phyloP scores from a whole-genome alignment of 2,329 filamentous ascomycete species.

The Aspergillus sp. region DNA sequence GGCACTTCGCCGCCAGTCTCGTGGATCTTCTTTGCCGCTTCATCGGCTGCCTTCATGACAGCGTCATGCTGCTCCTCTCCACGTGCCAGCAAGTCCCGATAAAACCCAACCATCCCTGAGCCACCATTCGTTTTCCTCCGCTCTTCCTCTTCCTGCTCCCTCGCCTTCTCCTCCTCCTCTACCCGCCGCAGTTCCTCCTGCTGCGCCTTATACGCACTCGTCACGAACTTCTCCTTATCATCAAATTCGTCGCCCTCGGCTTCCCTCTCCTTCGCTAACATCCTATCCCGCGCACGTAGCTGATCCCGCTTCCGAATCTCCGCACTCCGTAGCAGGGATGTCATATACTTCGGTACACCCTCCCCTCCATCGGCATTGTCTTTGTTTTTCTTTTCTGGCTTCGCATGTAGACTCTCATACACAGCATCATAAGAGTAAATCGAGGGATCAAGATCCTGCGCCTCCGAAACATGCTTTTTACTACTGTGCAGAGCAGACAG shows the following conservation, averaged over 20 bases:
- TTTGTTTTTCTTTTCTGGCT: constrained; percentile 30
- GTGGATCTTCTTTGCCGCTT: constrained; percentile 37
- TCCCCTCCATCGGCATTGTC: constrained; percentile 21
- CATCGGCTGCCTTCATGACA: constrained; percentile 55
- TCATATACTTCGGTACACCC: constrained; percentile 59
- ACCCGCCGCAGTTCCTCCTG: constrained; percentile 59
- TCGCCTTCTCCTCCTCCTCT: constrained; percentile 59
- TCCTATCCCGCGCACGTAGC: constrained; percentile 60
- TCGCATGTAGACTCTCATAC: constrained; percentile 49
- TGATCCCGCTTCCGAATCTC: constrained; percentile 64
- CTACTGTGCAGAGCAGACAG: constrained; percentile 48
- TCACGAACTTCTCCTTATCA: constrained; percentile 68
- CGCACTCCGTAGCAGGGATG: constrained; percentile 58
- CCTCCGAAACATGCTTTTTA: constrained; percentile 45
- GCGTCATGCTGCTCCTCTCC: constrained; percentile 59
- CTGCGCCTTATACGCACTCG: constrained; percentile 63
- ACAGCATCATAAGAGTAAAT: constrained; percentile 53
- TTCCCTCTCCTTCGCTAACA: constrained; percentile 61
- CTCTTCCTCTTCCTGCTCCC: constrained; percentile 57
- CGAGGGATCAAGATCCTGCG: constrained; percentile 45
- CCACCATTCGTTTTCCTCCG: constrained; percentile 47
- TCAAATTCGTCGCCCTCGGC: constrained; percentile 66
- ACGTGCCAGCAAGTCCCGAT: constrained; percentile 59
- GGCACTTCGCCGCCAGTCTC: constrained; percentile 27
- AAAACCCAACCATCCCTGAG: constrained; percentile 60